A percentile compares a stretch with the other conserved stretches of the same genome.
These are phyloP conservation scores for Colletotrichum trifolii DNA, from an alignment of 2,329 filamentous ascomycete species.

Conservation along the genomic window DNA sequence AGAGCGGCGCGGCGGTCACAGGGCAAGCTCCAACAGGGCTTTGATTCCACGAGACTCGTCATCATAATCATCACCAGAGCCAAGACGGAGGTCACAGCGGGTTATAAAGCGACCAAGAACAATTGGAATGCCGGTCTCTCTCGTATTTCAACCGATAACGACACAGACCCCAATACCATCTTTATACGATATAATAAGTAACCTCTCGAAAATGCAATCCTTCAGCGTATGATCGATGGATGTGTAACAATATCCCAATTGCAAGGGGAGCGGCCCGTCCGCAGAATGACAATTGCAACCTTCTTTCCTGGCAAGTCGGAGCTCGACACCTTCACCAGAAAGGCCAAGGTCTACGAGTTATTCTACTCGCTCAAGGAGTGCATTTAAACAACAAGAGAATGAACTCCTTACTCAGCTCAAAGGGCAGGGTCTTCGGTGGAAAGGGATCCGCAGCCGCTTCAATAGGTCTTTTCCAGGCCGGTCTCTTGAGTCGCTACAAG, in stretches of 20 bases:
- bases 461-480: not conserved
- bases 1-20: no score
- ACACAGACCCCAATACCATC: not conserved
- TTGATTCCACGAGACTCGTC: not conserved
- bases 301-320: not conserved
- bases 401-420: constrained; percentile 6
- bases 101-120: not conserved
- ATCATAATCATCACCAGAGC: not conserved
- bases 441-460: not conserved
- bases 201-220: not conserved
- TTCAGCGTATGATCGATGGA: not conserved
- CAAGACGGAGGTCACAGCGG: constrained; percentile 1
- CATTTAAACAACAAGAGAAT: not conserved
- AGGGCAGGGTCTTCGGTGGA: not conserved
- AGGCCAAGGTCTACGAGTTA: not conserved
- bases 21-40: constrained; percentile 1
- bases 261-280: not conserved
- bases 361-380: not conserved
- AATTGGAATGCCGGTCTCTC: not conserved
- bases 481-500: constrained; percentile 6
- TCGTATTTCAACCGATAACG: not conserved
- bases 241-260: constrained; percentile 5
- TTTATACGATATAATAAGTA: not conserved
- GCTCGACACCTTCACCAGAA: not conserved
- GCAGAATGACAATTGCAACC: constrained; percentile 2